Conservation (phyloP, 257 asterid species). For the Ligustrum vulgare region DNA sequence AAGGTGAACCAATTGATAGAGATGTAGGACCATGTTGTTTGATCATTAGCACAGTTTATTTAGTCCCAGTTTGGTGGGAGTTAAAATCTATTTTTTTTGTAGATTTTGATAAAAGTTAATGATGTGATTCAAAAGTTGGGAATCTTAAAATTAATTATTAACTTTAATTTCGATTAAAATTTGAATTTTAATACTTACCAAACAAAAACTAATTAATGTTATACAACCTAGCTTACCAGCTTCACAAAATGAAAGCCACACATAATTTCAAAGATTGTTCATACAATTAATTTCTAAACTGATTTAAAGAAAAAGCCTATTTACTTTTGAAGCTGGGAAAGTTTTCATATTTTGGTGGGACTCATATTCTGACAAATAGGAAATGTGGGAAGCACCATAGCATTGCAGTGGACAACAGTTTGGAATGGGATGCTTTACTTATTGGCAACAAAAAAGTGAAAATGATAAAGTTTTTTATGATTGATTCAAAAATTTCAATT, state of each 20-base stretch:
- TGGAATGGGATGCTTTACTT: slow-evolving; percentile 32
- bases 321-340: slow-evolving; percentile 37
- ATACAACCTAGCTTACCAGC: slow-evolving; percentile 22
- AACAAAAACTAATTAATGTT: not conserved
- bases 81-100: no score
- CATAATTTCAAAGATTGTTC: slow-evolving; percentile 17
- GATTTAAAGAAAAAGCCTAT: slow-evolving; percentile 35
- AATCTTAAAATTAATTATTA: no score
- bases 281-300: slow-evolving; percentile 26
- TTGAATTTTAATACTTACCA: no score
- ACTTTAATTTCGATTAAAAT: no score
- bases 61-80: no score
- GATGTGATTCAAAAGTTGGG: no score
- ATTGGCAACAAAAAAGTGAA: slow-evolving; percentile 32
- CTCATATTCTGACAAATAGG: slow-evolving; percentile 43
- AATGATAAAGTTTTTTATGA: slow-evolving; percentile 37
- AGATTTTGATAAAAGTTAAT: no score
- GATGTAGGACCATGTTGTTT: slow-evolving; percentile 34
- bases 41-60: slow-evolving; percentile 33
- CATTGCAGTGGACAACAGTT: slow-evolving; percentile 32
- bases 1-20: slow-evolving; percentile 26
- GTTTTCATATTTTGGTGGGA: slow-evolving; percentile 46
- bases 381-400: slow-evolving; percentile 36
- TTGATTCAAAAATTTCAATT: slow-evolving; percentile 32
- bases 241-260: slow-evolving; percentile 8